A percentile compares a stretch with the other conserved stretches of the same genome.
phyloP scores from a whole-genome alignment of 2,329 filamentous ascomycete species.

The Catunica adiposa region DNA sequence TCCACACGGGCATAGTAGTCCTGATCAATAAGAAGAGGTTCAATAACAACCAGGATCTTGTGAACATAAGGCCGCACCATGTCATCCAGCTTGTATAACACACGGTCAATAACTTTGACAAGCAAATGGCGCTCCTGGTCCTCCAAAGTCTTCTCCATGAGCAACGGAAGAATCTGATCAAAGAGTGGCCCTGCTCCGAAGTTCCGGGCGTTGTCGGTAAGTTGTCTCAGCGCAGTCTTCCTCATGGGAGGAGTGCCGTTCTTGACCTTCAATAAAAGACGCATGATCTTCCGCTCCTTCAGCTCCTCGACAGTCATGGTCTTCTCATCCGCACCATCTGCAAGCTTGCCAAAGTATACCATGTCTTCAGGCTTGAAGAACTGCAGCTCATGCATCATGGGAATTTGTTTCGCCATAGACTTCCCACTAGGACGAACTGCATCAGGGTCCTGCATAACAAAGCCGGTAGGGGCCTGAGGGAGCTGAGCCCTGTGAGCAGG shows the following conservation, averaged over 20 bases:
- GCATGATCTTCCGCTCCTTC: slow-evolving; percentile 98
- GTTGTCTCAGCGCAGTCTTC: slow-evolving; percentile 90
- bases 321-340: slow-evolving; percentile 86
- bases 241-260: slow-evolving; percentile 97
- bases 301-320: slow-evolving; percentile 83
- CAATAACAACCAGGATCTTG: slow-evolving; percentile 96
- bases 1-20: slow-evolving; percentile 98
- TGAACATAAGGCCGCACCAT: slow-evolving; percentile 91
- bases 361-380: slow-evolving; percentile 99
- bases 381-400: slow-evolving; percentile 85
- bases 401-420: slow-evolving; percentile 86
- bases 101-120: slow-evolving; percentile 97
- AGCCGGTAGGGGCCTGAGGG: slow-evolving; percentile 62
- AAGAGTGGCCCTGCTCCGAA: slow-evolving; percentile 91
- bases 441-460: slow-evolving; percentile 95
- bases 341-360: slow-evolving; percentile 95
- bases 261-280: slow-evolving; percentile 91
- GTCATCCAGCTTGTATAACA: slow-evolving; percentile 96
- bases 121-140: slow-evolving; percentile 95
- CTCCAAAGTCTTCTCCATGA: slow-evolving; percentile 97
- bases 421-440: slow-evolving; percentile 69
- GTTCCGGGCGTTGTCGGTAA: slow-evolving; percentile 91
- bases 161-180: slow-evolving; percentile 86
- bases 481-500: slow-evolving; percentile 49
- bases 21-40: slow-evolving; percentile 96